Conservation (phyloP, 2,329 filamentous ascomycete genomes). For the Penicillium rolfsii region DNA sequence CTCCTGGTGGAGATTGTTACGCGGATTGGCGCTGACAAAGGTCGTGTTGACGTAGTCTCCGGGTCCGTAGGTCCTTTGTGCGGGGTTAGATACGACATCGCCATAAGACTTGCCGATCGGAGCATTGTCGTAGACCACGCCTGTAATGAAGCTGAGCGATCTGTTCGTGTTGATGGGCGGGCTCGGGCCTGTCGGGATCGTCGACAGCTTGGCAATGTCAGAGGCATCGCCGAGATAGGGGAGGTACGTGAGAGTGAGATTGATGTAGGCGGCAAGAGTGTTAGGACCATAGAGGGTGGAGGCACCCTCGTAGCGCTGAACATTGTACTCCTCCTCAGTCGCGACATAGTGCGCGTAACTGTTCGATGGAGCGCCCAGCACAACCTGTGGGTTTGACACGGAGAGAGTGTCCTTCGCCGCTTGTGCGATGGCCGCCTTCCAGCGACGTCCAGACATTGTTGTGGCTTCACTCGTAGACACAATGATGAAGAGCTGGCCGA, state of each 20-base stretch:
- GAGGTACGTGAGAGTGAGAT: slow-evolving; percentile 75
- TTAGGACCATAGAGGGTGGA: slow-evolving; percentile 85
- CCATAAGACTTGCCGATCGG: slow-evolving; percentile 72
- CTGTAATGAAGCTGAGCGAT: slow-evolving; percentile 79
- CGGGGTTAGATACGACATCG: slow-evolving; percentile 59
- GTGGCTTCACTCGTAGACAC: slow-evolving; percentile 85
- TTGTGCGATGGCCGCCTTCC: slow-evolving; percentile 70
- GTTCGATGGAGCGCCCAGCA: slow-evolving; percentile 87
- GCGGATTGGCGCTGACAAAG: slow-evolving; percentile 86
- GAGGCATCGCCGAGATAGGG: slow-evolving; percentile 62
- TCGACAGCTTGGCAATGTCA: slow-evolving; percentile 43
- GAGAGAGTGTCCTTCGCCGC: slow-evolving; percentile 57
- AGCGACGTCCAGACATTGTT: slow-evolving; percentile 88
- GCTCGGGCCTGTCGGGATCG: slow-evolving; percentile 57
- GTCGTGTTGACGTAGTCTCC: slow-evolving; percentile 67
- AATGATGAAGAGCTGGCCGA: slow-evolving; percentile 82
- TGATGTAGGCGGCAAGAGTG: slow-evolving; percentile 84
- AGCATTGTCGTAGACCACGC: slow-evolving; percentile 73
- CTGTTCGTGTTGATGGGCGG: slow-evolving; percentile 78
- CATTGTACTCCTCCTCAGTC: slow-evolving; percentile 76
- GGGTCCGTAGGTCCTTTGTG: slow-evolving; percentile 57
- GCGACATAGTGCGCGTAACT: slow-evolving; percentile 83
- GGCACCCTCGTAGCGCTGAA: slow-evolving; percentile 94
- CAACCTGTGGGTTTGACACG: slow-evolving; percentile 67
- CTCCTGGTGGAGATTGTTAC: slow-evolving; percentile 82